Evolutionary conservation across 768 basidiomycete species (phyloP).

Genomic region (Mycena metata): DNA sequence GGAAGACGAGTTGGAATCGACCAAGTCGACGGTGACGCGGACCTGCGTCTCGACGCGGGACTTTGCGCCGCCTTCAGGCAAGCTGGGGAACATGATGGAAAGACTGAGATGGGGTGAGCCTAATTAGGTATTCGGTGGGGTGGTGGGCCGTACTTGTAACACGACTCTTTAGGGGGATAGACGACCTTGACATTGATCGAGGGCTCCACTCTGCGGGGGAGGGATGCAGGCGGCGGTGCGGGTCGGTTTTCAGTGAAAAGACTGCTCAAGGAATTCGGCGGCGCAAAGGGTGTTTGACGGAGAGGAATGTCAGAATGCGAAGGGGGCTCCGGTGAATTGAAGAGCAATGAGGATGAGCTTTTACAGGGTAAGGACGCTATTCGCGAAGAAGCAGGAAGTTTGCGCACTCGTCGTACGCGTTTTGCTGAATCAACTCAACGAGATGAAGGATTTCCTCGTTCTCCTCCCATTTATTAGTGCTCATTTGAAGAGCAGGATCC

Average conservation of each 20-base stretch:
- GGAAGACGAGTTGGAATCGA: constrained; percentile 72
- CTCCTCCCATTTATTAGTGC: constrained; percentile 60
- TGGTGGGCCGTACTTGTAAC: constrained; percentile 68
- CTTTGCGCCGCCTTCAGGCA: constrained; percentile 87
- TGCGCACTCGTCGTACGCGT: constrained; percentile 82
- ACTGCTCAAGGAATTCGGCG: constrained; percentile 43
- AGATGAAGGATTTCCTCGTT: constrained; percentile 72
- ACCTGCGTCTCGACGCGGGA: constrained; percentile 96
- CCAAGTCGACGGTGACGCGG: constrained; percentile 84
- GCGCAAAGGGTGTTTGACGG: constrained; percentile 37
- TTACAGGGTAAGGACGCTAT: constrained; percentile 31
- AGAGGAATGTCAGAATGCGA: constrained; percentile 49
- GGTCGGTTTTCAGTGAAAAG: constrained; percentile 58
- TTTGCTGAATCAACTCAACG: constrained; percentile 80
- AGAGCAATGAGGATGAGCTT: constrained; percentile 54
- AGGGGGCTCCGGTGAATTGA: constrained; percentile 49
- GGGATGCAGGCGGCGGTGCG: constrained; percentile 74
- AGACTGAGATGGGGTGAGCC: constrained; percentile 59
- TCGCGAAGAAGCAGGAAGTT: constrained; percentile 24
- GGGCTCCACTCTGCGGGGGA: constrained; percentile 69
- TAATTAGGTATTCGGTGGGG: constrained; percentile 10
- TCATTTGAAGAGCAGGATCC: constrained; percentile 53
- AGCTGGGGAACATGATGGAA: constrained; percentile 85
- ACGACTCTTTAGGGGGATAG: constrained; percentile 79
- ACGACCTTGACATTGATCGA: constrained; percentile 71